Percentiles rank a stretch among this genome's conserved stretches.
Conservation (phyloP, 2,329 filamentous ascomycete species). For the Graphilbum fragrans region DNA sequence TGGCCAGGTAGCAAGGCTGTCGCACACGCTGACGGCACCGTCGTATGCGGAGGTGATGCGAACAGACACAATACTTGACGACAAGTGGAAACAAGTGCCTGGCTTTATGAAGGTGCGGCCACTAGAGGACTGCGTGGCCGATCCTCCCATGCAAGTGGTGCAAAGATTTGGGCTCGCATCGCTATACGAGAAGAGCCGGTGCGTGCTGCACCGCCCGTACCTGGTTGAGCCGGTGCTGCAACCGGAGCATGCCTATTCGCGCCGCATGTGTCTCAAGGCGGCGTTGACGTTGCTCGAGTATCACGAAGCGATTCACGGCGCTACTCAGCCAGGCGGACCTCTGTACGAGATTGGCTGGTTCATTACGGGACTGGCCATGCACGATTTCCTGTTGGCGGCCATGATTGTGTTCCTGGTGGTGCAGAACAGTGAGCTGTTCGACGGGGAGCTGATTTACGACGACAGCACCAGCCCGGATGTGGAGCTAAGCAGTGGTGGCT, state of each 20-base stretch:
- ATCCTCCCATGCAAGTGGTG: slow-evolving; percentile 32
- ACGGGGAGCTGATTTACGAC: slow-evolving; percentile 5
- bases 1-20: slow-evolving; percentile 34
- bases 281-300: slow-evolving; percentile 34
- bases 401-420: slow-evolving; percentile 46
- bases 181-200: slow-evolving; percentile 42
- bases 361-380: slow-evolving; percentile 41
- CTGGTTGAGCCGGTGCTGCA: slow-evolving; percentile 28
- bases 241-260: slow-evolving; percentile 38
- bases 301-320: slow-evolving; percentile 34
- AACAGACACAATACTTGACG: slow-evolving; percentile 32
- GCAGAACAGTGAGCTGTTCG: slow-evolving; percentile 23
- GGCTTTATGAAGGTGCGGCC: slow-evolving; percentile 33
- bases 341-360: slow-evolving; percentile 43
- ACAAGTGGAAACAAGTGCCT: slow-evolving; percentile 33
- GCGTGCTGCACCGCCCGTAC: slow-evolving; percentile 43
- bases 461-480: slow-evolving; percentile 12
- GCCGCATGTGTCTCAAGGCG: slow-evolving; percentile 35
- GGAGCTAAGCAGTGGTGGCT: neutral
- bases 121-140: slow-evolving; percentile 35
- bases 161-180: slow-evolving; percentile 40
- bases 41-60: slow-evolving; percentile 35
- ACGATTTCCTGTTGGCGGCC: slow-evolving; percentile 49
- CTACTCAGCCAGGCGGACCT: slow-evolving; percentile 38
- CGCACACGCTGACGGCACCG: slow-evolving; percentile 34